Percentiles rank a stretch among this genome's conserved stretches.
These are phyloP conservation scores for Sporothrix globosa DNA, from an alignment of 2,329 filamentous ascomycete genomes.

Conservation along the genomic window DNA sequence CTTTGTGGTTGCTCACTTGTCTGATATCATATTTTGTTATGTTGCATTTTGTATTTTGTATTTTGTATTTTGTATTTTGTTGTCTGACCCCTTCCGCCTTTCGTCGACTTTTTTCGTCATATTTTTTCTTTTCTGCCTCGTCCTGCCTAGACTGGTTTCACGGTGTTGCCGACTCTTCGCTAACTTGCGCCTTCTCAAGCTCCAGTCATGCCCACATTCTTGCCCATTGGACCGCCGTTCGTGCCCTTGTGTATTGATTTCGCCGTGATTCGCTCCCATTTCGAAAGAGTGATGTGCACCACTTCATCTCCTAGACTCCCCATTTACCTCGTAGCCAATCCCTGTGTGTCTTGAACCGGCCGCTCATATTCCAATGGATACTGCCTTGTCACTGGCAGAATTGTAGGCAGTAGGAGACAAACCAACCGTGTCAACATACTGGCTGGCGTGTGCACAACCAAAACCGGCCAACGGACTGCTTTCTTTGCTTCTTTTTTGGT, in stretches of 20 bases:
- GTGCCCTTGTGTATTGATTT: not conserved
- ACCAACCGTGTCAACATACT: not conserved
- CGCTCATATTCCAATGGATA: not conserved
- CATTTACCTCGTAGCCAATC: not conserved
- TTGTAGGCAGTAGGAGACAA: not conserved
- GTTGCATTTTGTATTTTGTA: no score
- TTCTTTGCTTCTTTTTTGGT: conserved; percentile 5
- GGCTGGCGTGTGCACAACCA: not conserved
- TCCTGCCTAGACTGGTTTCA: not conserved
- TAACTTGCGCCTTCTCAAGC: not conserved
- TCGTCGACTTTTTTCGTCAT: not conserved
- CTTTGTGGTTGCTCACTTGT: conserved; percentile 6
- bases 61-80: no score
- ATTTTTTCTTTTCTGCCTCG: not conserved
- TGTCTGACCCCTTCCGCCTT: not conserved
- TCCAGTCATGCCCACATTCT: not conserved
- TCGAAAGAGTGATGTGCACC: not conserved
- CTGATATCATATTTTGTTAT: conserved; percentile 9
- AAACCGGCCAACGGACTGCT: not conserved
- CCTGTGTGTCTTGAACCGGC: not conserved
- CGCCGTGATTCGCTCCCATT: not conserved
- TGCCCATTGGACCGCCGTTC: not conserved
- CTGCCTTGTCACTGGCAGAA: not conserved
- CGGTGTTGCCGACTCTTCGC: conserved; percentile 25
- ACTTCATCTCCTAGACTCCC: conserved; percentile 3